Evolutionary conservation across 352 stramenopile genomes (phyloP).

Genomic region (Pythium oligandrum): DNA sequence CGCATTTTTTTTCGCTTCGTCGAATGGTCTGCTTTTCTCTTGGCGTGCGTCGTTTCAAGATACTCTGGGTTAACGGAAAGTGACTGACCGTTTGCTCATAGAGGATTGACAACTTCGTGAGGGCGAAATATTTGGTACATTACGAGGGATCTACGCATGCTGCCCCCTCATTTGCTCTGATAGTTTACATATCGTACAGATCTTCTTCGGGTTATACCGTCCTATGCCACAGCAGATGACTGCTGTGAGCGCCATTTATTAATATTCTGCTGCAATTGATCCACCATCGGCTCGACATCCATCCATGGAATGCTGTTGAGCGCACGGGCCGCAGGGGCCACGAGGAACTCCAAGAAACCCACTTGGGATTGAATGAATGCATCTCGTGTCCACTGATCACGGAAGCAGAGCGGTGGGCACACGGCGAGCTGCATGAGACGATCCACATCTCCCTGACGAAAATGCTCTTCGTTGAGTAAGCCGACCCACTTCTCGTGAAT

Average conservation of each 20-base stretch:
- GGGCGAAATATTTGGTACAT: no score
- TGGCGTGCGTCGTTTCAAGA: slow-evolving; percentile 16
- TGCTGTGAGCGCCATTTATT: slow-evolving; percentile 39
- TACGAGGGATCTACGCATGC: no score
- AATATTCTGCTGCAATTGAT: slow-evolving; percentile 60
- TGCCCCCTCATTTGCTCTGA: no score
- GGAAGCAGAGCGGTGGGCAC: slow-evolving; percentile 50
- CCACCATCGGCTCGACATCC: slow-evolving; percentile 42
- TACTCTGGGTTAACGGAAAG: neutral
- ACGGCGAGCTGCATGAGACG: slow-evolving; percentile 27
- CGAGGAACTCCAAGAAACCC: slow-evolving; percentile 54
- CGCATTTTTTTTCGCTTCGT: slow-evolving; percentile 5
- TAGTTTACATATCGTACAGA: no score
- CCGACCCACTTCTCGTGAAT: slow-evolving; percentile 76
- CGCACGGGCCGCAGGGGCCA: slow-evolving; percentile 41
- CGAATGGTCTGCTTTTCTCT: neutral
- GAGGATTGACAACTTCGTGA: no score
- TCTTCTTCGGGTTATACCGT: neutral
- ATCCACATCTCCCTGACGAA: slow-evolving; percentile 65
- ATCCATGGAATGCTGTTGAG: slow-evolving; percentile 66
- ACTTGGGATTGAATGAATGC: slow-evolving; percentile 52
- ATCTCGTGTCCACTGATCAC: slow-evolving; percentile 41
- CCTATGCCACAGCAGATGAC: neutral
- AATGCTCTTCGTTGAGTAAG: slow-evolving; percentile 67
- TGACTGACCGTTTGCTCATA: no score